Conservation (phyloP, 371 early-diverging fungal genomes). For the Blakeslea trispora region DNA sequence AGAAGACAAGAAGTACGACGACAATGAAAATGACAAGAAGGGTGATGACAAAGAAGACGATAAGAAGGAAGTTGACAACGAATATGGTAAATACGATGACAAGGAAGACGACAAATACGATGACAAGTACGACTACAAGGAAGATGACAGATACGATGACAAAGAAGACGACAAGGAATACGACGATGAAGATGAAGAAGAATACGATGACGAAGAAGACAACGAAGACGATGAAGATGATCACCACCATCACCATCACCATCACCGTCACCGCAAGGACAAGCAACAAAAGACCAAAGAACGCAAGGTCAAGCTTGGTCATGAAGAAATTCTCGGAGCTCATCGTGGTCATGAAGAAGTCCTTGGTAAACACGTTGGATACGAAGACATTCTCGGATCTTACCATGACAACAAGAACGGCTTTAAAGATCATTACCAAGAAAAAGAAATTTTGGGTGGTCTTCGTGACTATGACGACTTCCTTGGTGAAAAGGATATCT, state of each 20-base stretch:
- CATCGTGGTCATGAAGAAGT: background rate
- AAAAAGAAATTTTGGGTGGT: too few species aligned
- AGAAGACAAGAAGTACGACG: background rate
- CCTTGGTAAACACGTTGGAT: too few species aligned
- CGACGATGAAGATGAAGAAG: constrained; percentile 14
- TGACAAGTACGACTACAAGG: constrained; percentile 4
- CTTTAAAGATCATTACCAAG: too few species aligned
- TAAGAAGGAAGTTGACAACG: constrained; percentile 5
- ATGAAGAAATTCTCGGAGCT: constrained; percentile 9
- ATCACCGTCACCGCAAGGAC: background rate
- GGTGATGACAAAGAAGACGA: constrained; percentile 4
- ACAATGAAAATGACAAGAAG: constrained; percentile 9
- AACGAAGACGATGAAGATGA: constrained; percentile 3
- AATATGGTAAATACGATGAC: background rate
- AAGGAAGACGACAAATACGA: constrained; percentile 5
- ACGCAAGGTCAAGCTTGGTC: constrained; percentile 7
- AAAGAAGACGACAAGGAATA: constrained; percentile 13
- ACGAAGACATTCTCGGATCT: too few species aligned
- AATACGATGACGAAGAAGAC: constrained; percentile 9
- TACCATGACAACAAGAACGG: too few species aligned
- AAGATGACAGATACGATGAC: background rate
- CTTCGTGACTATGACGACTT: too few species aligned
- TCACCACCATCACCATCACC: background rate
- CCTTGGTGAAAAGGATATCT: too few species aligned
- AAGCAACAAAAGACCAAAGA: background rate